Base-by-base conservation (phyloP, 306 rosid genomes). In the Senna tora region DNA sequence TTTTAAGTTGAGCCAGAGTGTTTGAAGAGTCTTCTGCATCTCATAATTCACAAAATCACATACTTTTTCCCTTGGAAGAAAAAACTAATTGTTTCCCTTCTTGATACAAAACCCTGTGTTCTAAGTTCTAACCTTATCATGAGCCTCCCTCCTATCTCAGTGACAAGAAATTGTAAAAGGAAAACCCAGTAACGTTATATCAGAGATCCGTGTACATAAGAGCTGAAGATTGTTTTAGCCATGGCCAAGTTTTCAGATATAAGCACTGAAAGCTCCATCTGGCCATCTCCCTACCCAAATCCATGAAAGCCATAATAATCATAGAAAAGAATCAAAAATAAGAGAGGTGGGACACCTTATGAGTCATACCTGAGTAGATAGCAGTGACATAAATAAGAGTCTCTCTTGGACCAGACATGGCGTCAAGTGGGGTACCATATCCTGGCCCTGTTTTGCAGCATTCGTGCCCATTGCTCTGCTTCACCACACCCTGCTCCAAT, bases 331-430 rank as follows among this genome's bases (percentile, higher is more conserved):
- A 9, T 4, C 0, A 9, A 59, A 9, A 11, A 59, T 2, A 4
- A 59, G 9, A 43, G 15, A n/a, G 10, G 6, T 2, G 7, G 21
- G 41, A 16, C 15, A 7, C 39, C 39, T 36, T 4, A 36, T 36
- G n/a, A 36, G 6, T 7, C 13, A 41, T 63, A 90, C 98, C 98
- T 34, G 94, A 1, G 73, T 94, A 91, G 72, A 91, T 65, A 39
- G 88, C 75, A 38, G 97, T 91, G 66, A 94, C 92, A 69, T 94
- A 94, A 76, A 94, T 69, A 45, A 94, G 82, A 54, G 84, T 58
- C 50, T 94, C 98, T 81, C 75, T 84, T 10, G 98, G 96, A 78
- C 97, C 98, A 50, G 89, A 69, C 89, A 94, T 89, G 84, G 98
- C 97, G 14, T 82, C 81, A 11, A 86, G 72, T 0, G 98, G 98